A percentile compares a stretch with the other conserved stretches of the same genome.
These are phyloP conservation scores for Eimeria sp. DNA, from an alignment of 169 alveolate genomes.

Conservation along the genomic window DNA sequence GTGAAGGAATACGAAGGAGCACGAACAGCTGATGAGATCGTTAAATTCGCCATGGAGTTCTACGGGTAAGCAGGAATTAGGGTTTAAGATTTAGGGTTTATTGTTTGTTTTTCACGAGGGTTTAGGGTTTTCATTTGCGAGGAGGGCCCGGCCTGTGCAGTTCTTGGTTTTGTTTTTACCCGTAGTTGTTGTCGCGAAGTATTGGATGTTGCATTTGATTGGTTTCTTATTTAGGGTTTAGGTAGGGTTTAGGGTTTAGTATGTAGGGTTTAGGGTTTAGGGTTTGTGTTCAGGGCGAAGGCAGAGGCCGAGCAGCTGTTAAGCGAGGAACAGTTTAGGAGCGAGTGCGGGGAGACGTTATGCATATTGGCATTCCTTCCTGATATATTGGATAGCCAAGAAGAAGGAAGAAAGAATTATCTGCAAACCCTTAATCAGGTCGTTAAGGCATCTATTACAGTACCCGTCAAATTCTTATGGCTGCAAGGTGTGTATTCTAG, in stretches of 20 bases:
- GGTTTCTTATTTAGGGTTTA: too few relatives aligned
- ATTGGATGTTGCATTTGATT: too few relatives aligned
- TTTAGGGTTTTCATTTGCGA: neutral
- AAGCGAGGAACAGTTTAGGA: conserved; percentile 73
- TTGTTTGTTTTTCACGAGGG: neutral
- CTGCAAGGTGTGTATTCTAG: conserved; percentile 86
- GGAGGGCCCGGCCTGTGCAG: too few relatives aligned
- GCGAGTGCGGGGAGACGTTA: conserved; percentile 87
- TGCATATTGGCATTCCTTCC: conserved; percentile 95
- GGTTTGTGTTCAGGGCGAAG: conserved; percentile 32
- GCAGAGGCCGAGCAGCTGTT: conserved; percentile 76
- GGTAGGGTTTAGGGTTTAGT: neutral
- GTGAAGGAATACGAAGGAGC: conserved; percentile 91
- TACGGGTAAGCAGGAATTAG: conserved; percentile 18
- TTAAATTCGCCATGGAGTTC: conserved; percentile 90
- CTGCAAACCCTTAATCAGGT: conserved; percentile 87
- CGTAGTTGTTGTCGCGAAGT: too few relatives aligned
- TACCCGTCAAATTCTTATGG: conserved; percentile 94
- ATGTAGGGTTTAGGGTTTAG: too few relatives aligned
- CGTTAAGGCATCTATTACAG: conserved; percentile 89
- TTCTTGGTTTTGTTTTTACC: too few relatives aligned
- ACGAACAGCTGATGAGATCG: conserved; percentile 92
- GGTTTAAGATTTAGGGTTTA: neutral
- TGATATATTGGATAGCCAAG: conserved; percentile 92
- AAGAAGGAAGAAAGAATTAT: conserved; percentile 91